Conservation (phyloP, 2,329 filamentous ascomycete species). For the Penicillium sp. region DNA sequence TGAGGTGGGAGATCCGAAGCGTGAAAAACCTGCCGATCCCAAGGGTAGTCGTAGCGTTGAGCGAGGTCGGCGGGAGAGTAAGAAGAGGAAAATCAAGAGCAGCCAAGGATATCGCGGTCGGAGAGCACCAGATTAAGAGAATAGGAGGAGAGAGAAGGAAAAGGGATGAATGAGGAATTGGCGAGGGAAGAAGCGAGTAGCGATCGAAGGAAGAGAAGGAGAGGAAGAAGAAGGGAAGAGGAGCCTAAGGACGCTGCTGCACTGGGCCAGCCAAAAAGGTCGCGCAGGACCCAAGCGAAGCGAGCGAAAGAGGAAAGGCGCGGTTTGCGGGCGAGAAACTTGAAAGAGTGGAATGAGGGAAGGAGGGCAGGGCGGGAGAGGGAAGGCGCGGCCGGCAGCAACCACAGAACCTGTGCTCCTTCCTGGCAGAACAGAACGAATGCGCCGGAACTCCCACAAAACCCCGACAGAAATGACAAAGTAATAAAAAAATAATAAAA, state of each 20-base stretch:
- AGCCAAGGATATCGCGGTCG: conserved; percentile 6
- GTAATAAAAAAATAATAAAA: not conserved
- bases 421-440: not conserved
- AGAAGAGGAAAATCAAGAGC: conserved; percentile 11
- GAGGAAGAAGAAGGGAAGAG: conserved; percentile 12
- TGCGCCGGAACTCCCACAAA: not conserved
- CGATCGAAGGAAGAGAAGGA: conserved; percentile 11
- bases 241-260: conserved; percentile 17
- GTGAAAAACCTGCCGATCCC: conserved; percentile 3
- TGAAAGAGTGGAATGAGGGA: not conserved
- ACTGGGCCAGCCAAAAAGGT: conserved; percentile 24
- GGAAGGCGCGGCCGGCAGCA: not conserved
- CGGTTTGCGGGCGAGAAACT: conserved; percentile 11
- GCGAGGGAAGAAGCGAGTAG: conserved; percentile 13
- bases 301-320: conserved; percentile 25
- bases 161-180: conserved; percentile 13
- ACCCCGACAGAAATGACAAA: not conserved
- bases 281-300: conserved; percentile 21
- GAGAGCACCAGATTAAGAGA: conserved; percentile 7
- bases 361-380: not conserved
- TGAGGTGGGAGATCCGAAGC: conserved; percentile 24
- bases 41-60: not conserved
- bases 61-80: conserved; percentile 3
- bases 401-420: not conserved
- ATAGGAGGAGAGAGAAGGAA: conserved; percentile 16